Conservation (phyloP, 2,329 filamentous ascomycete genomes). For the Aspergillus tamarii region DNA sequence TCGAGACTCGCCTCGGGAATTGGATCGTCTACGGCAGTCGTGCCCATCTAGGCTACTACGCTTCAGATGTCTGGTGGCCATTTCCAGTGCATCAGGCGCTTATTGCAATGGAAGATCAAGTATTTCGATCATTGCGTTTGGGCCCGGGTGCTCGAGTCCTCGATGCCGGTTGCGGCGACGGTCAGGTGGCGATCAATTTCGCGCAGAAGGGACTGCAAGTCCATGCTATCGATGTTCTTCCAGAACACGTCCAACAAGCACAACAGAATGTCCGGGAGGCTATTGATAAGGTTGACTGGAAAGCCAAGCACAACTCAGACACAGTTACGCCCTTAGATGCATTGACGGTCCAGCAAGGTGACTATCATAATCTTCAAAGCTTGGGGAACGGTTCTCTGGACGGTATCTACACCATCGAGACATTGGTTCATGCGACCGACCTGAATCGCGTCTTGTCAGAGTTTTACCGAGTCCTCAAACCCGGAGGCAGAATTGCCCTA, state of each 20-base stretch:
- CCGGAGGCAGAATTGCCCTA: constrained; percentile 50
- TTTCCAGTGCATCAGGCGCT: constrained; percentile 50
- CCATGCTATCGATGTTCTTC: constrained; percentile 53
- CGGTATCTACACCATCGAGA: constrained; percentile 58
- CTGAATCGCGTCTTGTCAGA: constrained; percentile 45
- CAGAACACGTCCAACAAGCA: constrained; percentile 49
- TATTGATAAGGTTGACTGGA: not conserved
- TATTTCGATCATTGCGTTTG: constrained; percentile 44
- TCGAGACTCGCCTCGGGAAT: constrained; percentile 26
- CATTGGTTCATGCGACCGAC: constrained; percentile 55
- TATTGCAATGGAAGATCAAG: constrained; percentile 55
- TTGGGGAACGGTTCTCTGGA: constrained; percentile 45
- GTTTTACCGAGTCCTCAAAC: constrained; percentile 51
- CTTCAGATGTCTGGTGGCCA: constrained; percentile 49
- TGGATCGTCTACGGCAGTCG: constrained; percentile 47
- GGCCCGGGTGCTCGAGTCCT: constrained; percentile 47
- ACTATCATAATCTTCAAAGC: constrained; percentile 54
- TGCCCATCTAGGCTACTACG: constrained; percentile 54
- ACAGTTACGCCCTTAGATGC: constrained; percentile 11
- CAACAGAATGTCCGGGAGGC: constrained; percentile 23
- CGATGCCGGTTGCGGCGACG: constrained; percentile 57
- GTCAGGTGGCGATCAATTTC: constrained; percentile 55
- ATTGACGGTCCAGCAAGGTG: constrained; percentile 45
- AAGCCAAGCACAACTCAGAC: not conserved
- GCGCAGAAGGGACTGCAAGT: constrained; percentile 47